phyloP scores from a whole-genome alignment of 208 protist genomes.

The Crithidia bombi region DNA sequence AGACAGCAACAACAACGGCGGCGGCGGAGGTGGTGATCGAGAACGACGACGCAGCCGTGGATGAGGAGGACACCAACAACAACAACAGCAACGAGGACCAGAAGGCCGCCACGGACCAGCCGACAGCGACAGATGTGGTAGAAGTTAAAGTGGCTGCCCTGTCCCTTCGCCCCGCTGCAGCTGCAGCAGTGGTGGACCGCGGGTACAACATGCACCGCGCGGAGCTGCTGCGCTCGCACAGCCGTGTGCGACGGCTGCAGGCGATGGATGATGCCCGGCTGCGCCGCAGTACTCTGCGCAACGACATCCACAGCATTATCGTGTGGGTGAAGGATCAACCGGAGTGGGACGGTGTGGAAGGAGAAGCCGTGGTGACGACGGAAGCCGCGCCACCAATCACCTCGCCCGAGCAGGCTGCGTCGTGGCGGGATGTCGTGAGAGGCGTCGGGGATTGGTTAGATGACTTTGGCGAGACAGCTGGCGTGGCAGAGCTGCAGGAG shows the following conservation, averaged over 20 bases:
- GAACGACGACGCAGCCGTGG: neutral
- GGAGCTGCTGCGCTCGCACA: constrained; percentile 36
- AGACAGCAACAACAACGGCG: neutral
- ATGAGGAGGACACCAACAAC: constrained; percentile 5
- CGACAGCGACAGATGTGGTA: neutral
- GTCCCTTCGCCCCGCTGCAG: neutral
- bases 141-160: neutral
- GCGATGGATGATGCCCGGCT: constrained; percentile 51
- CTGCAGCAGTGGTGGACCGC: neutral
- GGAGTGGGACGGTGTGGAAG: constrained; percentile 35
- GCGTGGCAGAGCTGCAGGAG: constrained; percentile 41
- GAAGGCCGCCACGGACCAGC: neutral
- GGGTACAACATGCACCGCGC: constrained; percentile 44
- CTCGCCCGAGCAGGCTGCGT: neutral
- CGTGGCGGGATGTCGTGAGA: constrained; percentile 47
- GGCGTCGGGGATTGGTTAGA: constrained; percentile 61
- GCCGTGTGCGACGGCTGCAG: constrained; percentile 49
- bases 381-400: neutral
- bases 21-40: constrained; percentile 10
- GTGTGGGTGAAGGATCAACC: constrained; percentile 52
- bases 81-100: no score
- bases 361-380: no score
- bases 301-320: constrained; percentile 67
- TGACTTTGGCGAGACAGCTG: constrained; percentile 46
- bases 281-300: constrained; percentile 56